Evolutionary conservation across 2,329 filamentous ascomycete species (phyloP), one percentile per base, ranked within the genome.

Genomic region (Nigrospora sphaerica): DNA sequence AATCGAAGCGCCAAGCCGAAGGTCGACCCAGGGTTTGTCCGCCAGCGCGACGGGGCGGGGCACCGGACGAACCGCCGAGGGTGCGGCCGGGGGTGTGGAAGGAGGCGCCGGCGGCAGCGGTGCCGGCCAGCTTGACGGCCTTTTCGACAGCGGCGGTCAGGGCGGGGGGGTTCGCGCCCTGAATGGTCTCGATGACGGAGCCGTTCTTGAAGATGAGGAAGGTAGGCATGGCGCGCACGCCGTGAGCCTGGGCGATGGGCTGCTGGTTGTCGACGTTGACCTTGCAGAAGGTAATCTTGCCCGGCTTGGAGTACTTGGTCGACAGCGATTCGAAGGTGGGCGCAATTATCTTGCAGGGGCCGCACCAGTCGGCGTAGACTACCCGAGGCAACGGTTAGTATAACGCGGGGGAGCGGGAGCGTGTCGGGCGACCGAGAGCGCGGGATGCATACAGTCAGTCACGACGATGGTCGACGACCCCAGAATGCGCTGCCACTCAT

Each of bases 331-430:
- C 88, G 67, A 95, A 97, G 47, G 87, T 80, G 17, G 92, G 92
- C 42, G 88, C 88, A 54, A 97, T 95, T 63, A 85, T 80, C 71
- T 95, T 95, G 79, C 91, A 96, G 60, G 92, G 90, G 47, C 85
- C 86, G 66, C 90, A 97, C 88, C 89, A 95, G 70, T 95, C 87
- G 65, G 92, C 92, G 62, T 93, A 95, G 76, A 96, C 89, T 95
- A 58, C 42, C 57, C 54, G 43, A 12, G 54, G 63, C 62, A 66
- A 57, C 53, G 18, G 32, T 28, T 14, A n/a, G 45, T 54, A 54
- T 41, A 48, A 49, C 42, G 52, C 48, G 38, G 37, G 39, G 38
- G 31, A 55, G 46, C 49, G 44, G 46, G 38, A 44, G 44, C 32
- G 40, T 52, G 52, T 45, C 42, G 58, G 50, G 43, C 33, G 50